These are phyloP conservation scores for Rhynchospora tenuis DNA, from an alignment of 176 grass and related monocot species.

Conservation along the genomic window DNA sequence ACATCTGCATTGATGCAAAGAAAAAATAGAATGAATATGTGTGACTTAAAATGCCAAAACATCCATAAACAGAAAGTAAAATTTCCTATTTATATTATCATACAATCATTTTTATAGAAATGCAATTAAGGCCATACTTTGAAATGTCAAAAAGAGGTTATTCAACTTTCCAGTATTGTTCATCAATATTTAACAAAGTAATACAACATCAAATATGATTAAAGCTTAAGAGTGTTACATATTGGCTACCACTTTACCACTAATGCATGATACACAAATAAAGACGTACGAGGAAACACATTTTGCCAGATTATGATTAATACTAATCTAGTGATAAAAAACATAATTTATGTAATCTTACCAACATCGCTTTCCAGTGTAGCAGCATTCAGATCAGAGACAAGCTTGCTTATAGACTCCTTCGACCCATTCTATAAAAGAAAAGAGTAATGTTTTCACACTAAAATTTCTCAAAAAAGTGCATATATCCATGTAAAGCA, in stretches of 20 bases:
- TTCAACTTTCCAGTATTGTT: neutral
- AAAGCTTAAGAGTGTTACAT: neutral
- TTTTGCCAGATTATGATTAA: neutral
- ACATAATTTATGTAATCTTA: constrained; percentile 37
- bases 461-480: neutral
- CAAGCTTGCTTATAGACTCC: constrained; percentile 86
- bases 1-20: constrained; percentile 65
- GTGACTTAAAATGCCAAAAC: neutral
- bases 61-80: constrained; percentile 6
- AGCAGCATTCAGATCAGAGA: constrained; percentile 83
- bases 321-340: neutral
- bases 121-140: constrained; percentile 3
- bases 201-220: neutral
- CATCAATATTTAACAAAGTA: neutral
- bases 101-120: neutral
- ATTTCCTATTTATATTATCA: neutral
- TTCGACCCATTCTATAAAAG: constrained; percentile 78
- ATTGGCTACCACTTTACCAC: neutral
- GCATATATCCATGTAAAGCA: neutral
- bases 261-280: neutral
- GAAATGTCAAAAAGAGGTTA: neutral
- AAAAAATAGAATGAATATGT: neutral
- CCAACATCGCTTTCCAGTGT: constrained; percentile 94
- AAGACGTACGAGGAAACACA: neutral
- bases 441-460: constrained; percentile 18